A percentile compares a stretch with the other conserved stretches of the same genome.
phyloP scores from a whole-genome alignment of 768 basidiomycete genomes.

The Collybia sp. region DNA sequence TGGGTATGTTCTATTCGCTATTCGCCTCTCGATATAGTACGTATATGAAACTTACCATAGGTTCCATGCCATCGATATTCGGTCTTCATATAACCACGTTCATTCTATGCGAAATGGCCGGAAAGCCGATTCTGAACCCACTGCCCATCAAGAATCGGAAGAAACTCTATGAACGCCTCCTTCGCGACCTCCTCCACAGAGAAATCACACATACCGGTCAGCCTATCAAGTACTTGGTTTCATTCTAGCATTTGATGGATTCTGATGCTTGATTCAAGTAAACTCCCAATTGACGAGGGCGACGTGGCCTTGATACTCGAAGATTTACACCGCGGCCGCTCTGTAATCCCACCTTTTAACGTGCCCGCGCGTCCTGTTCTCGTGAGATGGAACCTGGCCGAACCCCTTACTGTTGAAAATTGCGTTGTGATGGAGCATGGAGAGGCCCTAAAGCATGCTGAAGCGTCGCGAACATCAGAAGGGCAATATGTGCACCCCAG shows the following conservation, averaged over 20 bases:
- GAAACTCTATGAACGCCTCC: conserved; percentile 79
- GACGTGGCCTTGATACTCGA: conserved; percentile 85
- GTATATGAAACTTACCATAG: conserved; percentile 21
- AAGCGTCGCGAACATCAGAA: conserved; percentile 31
- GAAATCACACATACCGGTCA: conserved; percentile 67
- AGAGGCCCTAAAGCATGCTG: conserved; percentile 68
- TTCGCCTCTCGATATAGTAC: not conserved
- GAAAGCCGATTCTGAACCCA: conserved; percentile 78
- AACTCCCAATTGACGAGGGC: conserved; percentile 75
- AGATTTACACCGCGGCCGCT: conserved; percentile 78
- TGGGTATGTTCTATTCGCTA: conserved; percentile 43
- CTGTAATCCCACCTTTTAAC: conserved; percentile 71
- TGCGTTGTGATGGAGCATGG: conserved; percentile 77
- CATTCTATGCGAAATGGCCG: conserved; percentile 81
- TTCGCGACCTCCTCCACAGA: conserved; percentile 68
- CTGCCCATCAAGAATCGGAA: conserved; percentile 81
- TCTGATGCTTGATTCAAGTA: conserved; percentile 32
- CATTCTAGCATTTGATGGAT: not conserved
- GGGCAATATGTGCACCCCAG: conserved; percentile 30
- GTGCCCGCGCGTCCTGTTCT: conserved; percentile 71
- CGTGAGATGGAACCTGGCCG: conserved; percentile 72
- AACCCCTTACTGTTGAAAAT: conserved; percentile 71
- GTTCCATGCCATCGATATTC: conserved; percentile 85
- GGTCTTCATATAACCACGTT: conserved; percentile 89
- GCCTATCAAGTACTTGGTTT: conserved; percentile 48